These are phyloP conservation scores for Saccharomycopsis vini DNA, from an alignment of 805 yeast species.

Conservation along the genomic window DNA sequence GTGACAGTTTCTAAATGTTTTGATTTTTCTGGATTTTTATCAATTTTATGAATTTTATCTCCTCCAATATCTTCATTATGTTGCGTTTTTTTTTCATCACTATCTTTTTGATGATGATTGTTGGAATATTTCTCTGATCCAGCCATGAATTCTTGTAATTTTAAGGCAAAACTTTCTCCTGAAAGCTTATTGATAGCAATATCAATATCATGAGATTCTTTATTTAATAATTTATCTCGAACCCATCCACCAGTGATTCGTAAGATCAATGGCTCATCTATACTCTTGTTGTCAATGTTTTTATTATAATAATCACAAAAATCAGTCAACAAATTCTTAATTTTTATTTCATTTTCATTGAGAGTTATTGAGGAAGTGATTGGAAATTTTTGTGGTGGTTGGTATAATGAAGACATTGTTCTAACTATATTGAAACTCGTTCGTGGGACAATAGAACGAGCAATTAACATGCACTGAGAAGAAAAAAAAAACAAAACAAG, in stretches of 20 bases:
- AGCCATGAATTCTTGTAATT: constrained; percentile 43
- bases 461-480: too few species aligned
- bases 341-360: constrained; percentile 34
- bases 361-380: too few species aligned
- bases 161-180: constrained; percentile 78
- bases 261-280: constrained; percentile 35
- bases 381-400: not conserved
- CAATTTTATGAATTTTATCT: constrained; percentile 61
- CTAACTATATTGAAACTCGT: not conserved
- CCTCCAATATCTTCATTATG: constrained; percentile 8
- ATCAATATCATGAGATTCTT: constrained; percentile 78
- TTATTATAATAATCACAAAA: constrained; percentile 33
- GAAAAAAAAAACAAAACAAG: too few species aligned
- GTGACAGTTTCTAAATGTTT: constrained; percentile 97
- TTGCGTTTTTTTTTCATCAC: not conserved
- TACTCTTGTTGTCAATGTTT: not conserved
- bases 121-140: constrained; percentile 21
- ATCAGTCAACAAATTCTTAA: constrained; percentile 32
- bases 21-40: constrained; percentile 88
- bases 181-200: constrained; percentile 79
- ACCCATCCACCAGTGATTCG: constrained; percentile 99
- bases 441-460: too few species aligned
- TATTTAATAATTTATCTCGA: constrained; percentile 81
- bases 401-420: not conserved
- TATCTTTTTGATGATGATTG: too few species aligned